Evolutionary conservation across 257 asterid genomes (phyloP), one percentile per base, ranked within the genome.

Genomic region (Capsicum baccatum): DNA sequence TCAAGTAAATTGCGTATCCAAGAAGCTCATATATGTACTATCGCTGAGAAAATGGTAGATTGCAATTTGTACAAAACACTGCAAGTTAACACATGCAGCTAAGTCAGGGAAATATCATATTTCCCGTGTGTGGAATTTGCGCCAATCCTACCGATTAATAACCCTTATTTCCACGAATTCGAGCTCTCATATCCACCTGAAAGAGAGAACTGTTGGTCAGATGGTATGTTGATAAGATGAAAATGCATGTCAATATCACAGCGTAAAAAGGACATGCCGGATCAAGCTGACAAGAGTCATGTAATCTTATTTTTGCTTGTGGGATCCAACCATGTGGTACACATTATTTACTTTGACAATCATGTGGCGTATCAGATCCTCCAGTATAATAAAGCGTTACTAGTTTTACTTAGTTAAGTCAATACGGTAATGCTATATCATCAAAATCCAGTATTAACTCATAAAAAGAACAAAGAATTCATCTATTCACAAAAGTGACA

Each of bases 161-260:
- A 67, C 98, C 98, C 86, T 95, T 95, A 89, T 95, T 95, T 90
- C 99, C 99, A 44, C 97, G 97, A 64, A 95, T 95, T 79, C 99
- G 94, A 82, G 97, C 94, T 92, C 98, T 92, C 99, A 95, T 95
- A 91, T 95, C 99, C 70, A 95, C 94, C 99, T 94, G 92, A 76
- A 85, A 80, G 56, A 47, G 62, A 35, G 48, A 9, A 50, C 39
- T 15, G 47, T 64, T 14, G 54, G 83, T 87, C 21, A 87, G 85
- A 50, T 11, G 3, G 19, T 26, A 26, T 54, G 64, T 78, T 26
- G 64, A 78, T 15, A 33, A 35, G 64, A 16, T 21, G 21, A 52
- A 76, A 14, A 76, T 52, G 59, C 6, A 44, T 42, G 26, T 54
- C 50, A 54, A 78, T 54, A 78, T 78, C 81, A 78, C 81, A 76